A percentile compares a stretch with the other conserved stretches of the same genome.
phyloP scores from a whole-genome alignment of 2,329 filamentous ascomycete species.

The Penicillium aurantiogriseum region DNA sequence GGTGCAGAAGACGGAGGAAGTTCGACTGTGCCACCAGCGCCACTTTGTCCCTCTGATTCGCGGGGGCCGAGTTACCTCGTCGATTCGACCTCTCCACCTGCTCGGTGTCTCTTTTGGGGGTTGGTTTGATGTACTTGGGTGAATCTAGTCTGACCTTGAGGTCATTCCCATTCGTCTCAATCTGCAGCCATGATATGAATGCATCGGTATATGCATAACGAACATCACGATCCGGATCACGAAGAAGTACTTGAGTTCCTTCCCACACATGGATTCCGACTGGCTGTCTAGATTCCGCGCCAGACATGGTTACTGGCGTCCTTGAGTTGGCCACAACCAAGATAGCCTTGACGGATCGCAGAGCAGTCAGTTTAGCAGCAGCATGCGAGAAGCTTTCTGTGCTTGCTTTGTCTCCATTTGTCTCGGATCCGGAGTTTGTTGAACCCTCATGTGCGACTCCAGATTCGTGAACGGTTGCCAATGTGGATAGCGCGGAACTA shows the following conservation, averaged over 20 bases:
- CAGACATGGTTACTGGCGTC: conserved; percentile 58
- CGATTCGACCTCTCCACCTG: conserved; percentile 48
- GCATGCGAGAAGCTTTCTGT: conserved; percentile 61
- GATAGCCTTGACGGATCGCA: conserved; percentile 79
- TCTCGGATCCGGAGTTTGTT: conserved; percentile 22
- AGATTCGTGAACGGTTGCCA: conserved; percentile 26
- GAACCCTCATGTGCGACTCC: conserved; percentile 6
- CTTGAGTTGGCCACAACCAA: conserved; percentile 75
- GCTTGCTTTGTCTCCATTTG: conserved; percentile 47
- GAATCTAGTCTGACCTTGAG: conserved; percentile 61
- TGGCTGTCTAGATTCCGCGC: conserved; percentile 67
- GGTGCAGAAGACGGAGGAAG: conserved; percentile 78
- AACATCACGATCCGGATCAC: conserved; percentile 74
- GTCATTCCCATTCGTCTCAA: conserved; percentile 71
- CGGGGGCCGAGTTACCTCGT: conserved; percentile 68
- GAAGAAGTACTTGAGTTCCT: conserved; percentile 89
- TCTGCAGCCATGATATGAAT: conserved; percentile 76
- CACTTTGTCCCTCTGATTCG: conserved; percentile 56
- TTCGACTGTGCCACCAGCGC: conserved; percentile 58
- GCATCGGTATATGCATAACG: conserved; percentile 83
- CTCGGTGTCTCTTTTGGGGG: conserved; percentile 45
- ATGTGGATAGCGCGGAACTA: conserved; percentile 43
- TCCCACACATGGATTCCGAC: conserved; percentile 88
- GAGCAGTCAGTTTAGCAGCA: conserved; percentile 61
- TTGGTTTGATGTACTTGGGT: conserved; percentile 45